Percentiles rank a stretch among this genome's conserved stretches.
Conservation (phyloP, 345 rosid genomes). For the Hibiscus trionum region DNA sequence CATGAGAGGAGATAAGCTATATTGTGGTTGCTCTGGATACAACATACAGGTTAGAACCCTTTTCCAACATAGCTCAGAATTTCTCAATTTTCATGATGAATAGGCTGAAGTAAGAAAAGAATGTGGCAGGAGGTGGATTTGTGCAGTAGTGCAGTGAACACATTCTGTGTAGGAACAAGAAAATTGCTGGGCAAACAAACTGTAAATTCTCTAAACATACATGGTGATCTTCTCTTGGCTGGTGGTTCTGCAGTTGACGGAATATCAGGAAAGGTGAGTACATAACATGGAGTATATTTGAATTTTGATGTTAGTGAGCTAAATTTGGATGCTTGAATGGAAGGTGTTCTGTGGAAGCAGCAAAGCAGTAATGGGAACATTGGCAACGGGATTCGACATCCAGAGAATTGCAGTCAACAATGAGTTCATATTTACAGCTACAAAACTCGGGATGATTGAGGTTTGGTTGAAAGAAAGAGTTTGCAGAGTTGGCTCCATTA, state of each 20-base stretch:
- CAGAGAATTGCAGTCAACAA: slow-evolving; percentile 31
- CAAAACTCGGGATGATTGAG: slow-evolving; percentile 45
- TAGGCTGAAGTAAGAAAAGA: neutral
- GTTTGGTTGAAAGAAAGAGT: slow-evolving; percentile 48
- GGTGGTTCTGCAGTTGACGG: slow-evolving; percentile 53
- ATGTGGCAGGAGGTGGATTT: slow-evolving; percentile 40
- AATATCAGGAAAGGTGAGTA: slow-evolving; percentile 43
- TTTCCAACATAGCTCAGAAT: no score
- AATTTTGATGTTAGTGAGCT: neutral
- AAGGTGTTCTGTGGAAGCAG: slow-evolving; percentile 40
- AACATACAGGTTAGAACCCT: slow-evolving; percentile 40
- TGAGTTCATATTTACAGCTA: slow-evolving; percentile 50
- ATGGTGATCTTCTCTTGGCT: slow-evolving; percentile 31
- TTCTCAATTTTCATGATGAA: neutral
- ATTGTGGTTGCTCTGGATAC: slow-evolving; percentile 53
- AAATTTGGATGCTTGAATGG: neutral
- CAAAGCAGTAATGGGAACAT: slow-evolving; percentile 30
- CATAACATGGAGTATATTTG: neutral
- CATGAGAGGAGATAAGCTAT: slow-evolving; percentile 39
- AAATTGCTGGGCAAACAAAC: slow-evolving; percentile 48
- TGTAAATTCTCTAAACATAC: slow-evolving; percentile 30
- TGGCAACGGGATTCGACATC: slow-evolving; percentile 34
- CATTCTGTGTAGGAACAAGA: slow-evolving; percentile 47
- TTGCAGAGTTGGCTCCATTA: slow-evolving; percentile 29
- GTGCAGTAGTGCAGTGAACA: slow-evolving; percentile 22